Base-by-base conservation (phyloP, 352 stramenopile species). In the Phytophthora brassicae region DNA sequence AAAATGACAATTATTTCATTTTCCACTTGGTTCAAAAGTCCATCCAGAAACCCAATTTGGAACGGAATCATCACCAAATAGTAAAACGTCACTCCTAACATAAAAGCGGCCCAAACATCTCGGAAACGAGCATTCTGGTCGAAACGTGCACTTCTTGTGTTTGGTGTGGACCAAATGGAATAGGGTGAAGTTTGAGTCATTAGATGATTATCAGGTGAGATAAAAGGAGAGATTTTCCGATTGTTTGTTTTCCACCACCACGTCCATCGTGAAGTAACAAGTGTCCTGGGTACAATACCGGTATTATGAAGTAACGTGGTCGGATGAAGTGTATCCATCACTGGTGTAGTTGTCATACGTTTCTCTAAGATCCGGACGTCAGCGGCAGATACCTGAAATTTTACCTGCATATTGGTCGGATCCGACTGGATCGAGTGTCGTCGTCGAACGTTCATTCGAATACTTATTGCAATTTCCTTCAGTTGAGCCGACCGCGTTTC, bases 31-130 rank as follows among this genome's bases (percentile, higher is more conserved):
- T 78, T 82, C 39, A 89, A 58, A 56, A 75, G 56, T 9, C 74
- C 66, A 51, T 84, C 66, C 33, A 89, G 59, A 48, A 91, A 91
- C 2, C 71, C 63, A 19, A 81, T 65, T n/a, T 83, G 82, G 36
- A 89, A 77, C 13, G 82, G 82, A 4, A 87, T 73, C 3, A 80
- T 42, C 6, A 86, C 14, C 11, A 83, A 50, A 53, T 88, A 88
- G 45, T 90, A 89, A 2, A 81, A 26, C 16, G 75, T 84, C 54
- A 86, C 70, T 2, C 24, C 6, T 13, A 91, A 70, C 82, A 88
- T 89, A 29, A 85, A 41, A 0, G 65, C 48, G 20, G 75, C 49
- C 82, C 82, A 91, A 7, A 51, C 35, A 17, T 79, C 68, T 12
- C 82, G 71, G 28, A 91, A 91, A 6, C 49, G 55, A 6, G 60